phyloP scores from a whole-genome alignment of 2,329 filamentous ascomycete species.

The Trichoderma oligosporum region DNA sequence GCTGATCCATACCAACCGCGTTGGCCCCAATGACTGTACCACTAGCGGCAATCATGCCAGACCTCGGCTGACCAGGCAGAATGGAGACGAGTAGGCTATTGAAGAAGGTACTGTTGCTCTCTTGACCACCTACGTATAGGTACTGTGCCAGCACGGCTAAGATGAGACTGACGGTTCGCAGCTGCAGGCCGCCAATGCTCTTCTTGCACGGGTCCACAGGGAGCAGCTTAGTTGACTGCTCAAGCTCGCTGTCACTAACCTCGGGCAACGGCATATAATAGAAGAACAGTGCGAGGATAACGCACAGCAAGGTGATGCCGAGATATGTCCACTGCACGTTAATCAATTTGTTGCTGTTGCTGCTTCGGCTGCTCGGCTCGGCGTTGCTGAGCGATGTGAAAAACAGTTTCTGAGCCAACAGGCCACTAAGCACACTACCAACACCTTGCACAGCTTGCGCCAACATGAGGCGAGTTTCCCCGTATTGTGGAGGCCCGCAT shows the following conservation, averaged over 20 bases:
- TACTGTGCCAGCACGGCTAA: constrained; percentile 75
- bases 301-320: constrained; percentile 72
- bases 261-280: constrained; percentile 66
- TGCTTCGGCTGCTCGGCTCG: constrained; percentile 26
- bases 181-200: constrained; percentile 47
- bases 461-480: constrained; percentile 70
- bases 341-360: constrained; percentile 51
- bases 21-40: constrained; percentile 30
- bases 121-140: constrained; percentile 73
- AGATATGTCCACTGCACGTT: constrained; percentile 84
- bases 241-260: constrained; percentile 53
- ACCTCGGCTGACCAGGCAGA: constrained; percentile 29
- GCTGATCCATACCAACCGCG: constrained; percentile 27
- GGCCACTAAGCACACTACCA: constrained; percentile 66
- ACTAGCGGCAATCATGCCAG: constrained; percentile 24
- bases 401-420: constrained; percentile 71
- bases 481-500: constrained; percentile 69
- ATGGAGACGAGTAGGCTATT: constrained; percentile 46
- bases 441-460: constrained; percentile 75
- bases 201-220: constrained; percentile 50
- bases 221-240: constrained; percentile 44
- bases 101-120: constrained; percentile 60
- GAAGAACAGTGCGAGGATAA: constrained; percentile 64
- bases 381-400: constrained; percentile 55
- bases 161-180: constrained; percentile 57